A percentile compares a stretch with the other conserved stretches of the same genome.
Evolutionary conservation across 2,329 filamentous ascomycete species (phyloP).

Genomic region (Fusarium luffae): DNA sequence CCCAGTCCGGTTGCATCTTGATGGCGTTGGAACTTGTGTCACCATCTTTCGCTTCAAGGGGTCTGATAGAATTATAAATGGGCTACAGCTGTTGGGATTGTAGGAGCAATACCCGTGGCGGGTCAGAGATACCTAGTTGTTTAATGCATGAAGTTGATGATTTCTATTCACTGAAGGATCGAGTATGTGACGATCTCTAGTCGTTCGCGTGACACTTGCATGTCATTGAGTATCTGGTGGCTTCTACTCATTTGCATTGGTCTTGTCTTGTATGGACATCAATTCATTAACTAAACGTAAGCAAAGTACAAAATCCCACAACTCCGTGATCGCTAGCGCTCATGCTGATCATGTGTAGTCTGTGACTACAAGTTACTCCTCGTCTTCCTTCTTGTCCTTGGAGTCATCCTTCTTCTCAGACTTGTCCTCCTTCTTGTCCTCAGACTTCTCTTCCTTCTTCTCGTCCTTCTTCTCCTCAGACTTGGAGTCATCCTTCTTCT

Average conservation of each 20-base stretch:
- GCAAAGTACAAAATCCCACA: slow-evolving; percentile 6
- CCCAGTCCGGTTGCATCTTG: slow-evolving; percentile 45
- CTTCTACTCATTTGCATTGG: neutral
- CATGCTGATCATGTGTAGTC: slow-evolving; percentile 4
- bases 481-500: neutral
- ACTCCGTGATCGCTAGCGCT: slow-evolving; percentile 27
- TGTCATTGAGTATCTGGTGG: too few relatives aligned
- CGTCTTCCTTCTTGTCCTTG: slow-evolving; percentile 22
- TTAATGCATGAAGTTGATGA: slow-evolving; percentile 46
- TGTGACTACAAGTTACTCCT: slow-evolving; percentile 13
- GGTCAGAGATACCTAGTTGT: slow-evolving; percentile 45
- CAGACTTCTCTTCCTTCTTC: neutral
- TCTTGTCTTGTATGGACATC: slow-evolving; percentile 1
- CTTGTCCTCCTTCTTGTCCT: neutral
- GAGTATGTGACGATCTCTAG: too few relatives aligned
- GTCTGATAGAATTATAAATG: slow-evolving; percentile 39
- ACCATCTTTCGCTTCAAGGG: slow-evolving; percentile 39
- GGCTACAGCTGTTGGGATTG: slow-evolving; percentile 36
- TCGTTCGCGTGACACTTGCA: too few relatives aligned
- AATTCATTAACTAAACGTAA: slow-evolving; percentile 11
- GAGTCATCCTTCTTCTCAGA: too few relatives aligned
- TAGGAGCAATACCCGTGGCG: slow-evolving; percentile 40
- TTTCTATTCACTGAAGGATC: neutral
- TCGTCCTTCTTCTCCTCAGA: too few relatives aligned
- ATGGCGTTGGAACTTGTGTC: slow-evolving; percentile 46